These are phyloP conservation scores for Marasmius oreades DNA, from an alignment of 1,284 basidiomycete genomes.

Conservation along the genomic window DNA sequence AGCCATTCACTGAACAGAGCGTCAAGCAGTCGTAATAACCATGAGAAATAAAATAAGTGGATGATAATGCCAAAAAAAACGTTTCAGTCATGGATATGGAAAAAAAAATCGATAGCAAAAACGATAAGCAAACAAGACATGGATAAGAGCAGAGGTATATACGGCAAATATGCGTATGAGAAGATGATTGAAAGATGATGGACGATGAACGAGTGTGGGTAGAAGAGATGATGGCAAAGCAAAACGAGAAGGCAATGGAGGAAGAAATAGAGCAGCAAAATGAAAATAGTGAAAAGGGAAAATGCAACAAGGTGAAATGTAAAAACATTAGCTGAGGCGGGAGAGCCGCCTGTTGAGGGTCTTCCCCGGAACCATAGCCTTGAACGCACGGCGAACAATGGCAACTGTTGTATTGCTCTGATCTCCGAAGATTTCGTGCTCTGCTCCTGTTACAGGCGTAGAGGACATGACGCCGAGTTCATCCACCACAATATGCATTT, in stretches of 20 bases:
- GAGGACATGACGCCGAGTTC: constrained; percentile 50
- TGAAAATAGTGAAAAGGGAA: constrained; percentile 7
- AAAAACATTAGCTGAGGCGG: constrained; percentile 27
- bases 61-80: neutral
- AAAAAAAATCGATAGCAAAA: constrained; percentile 2
- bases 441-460: constrained; percentile 19
- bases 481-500: constrained; percentile 40
- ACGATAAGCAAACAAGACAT: constrained; percentile 3
- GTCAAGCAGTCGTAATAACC: neutral
- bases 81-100: constrained; percentile 2
- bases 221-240: neutral
- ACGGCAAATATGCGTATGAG: neutral
- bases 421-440: constrained; percentile 33
- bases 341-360: constrained; percentile 44
- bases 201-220: neutral
- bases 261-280: neutral
- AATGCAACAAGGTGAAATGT: constrained; percentile 6
- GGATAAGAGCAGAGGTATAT: neutral
- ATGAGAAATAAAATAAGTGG: neutral
- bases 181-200: constrained; percentile 1
- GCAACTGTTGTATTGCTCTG: constrained; percentile 48
- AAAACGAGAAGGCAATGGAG: neutral
- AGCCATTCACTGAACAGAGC: neutral
- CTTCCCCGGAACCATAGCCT: constrained; percentile 59
- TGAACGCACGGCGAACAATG: constrained; percentile 62